phyloP scores from a whole-genome alignment of 352 stramenopile species.

The Globisporangium polare region DNA sequence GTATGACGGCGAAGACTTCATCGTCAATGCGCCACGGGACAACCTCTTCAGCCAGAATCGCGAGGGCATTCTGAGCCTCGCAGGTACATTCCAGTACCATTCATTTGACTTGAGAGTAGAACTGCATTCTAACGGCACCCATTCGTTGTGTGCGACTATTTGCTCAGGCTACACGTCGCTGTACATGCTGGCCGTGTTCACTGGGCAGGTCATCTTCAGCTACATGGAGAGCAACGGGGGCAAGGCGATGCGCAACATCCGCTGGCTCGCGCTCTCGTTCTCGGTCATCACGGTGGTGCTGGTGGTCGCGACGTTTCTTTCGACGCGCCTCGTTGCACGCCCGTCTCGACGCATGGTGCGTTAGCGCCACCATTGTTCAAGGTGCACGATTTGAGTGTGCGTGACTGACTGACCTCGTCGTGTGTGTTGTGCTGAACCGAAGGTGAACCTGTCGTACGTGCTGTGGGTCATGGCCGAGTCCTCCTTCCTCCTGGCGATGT shows the following conservation, averaged over 20 bases:
- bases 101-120: not conserved
- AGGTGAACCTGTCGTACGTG: constrained; percentile 79
- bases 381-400: constrained; percentile 24
- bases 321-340: constrained; percentile 42
- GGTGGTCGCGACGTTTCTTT: constrained; percentile 57
- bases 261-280: constrained; percentile 48
- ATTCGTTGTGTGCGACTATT: too few relatives aligned
- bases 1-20: constrained; percentile 69
- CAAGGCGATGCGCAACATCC: constrained; percentile 59
- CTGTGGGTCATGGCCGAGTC: constrained; percentile 74
- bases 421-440: constrained; percentile 7
- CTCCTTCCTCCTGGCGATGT: constrained; percentile 49
- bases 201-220: constrained; percentile 61
- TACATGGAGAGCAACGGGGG: constrained; percentile 56
- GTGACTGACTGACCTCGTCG: not conserved
- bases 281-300: constrained; percentile 37
- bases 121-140: not conserved
- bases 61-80: constrained; percentile 93
- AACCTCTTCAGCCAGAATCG: constrained; percentile 92
- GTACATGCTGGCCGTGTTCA: constrained; percentile 74
- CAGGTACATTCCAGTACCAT: constrained; percentile 29
- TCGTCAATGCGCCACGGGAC: constrained; percentile 62
- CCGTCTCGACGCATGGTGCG: constrained; percentile 73
- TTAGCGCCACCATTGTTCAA: not conserved
- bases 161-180: constrained; percentile 89